These are phyloP conservation scores for Boletus vermiculosoides DNA, from an alignment of 768 basidiomycete species.

Conservation along the genomic window DNA sequence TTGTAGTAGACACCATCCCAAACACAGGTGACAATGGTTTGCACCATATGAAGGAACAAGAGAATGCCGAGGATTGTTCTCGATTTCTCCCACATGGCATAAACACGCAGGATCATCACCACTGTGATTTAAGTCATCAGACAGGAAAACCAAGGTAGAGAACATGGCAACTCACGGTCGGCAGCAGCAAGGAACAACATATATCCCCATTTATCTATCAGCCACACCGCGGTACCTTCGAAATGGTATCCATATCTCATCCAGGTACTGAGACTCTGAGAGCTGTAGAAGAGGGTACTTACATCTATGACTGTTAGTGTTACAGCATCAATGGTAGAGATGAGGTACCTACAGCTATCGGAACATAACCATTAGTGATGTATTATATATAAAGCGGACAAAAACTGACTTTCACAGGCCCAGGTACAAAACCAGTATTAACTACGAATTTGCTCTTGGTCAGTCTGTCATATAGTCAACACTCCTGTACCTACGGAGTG, in stretches of 20 bases:
- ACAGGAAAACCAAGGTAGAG: neutral
- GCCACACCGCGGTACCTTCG: neutral
- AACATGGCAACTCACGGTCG: constrained; percentile 5
- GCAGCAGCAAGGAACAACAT: neutral
- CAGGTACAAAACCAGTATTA: too few relatives aligned
- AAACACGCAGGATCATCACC: constrained; percentile 19
- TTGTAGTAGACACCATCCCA: neutral
- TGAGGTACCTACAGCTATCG: too few relatives aligned
- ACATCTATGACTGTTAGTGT: constrained; percentile 3
- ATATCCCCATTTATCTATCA: neutral
- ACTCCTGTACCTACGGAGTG: too few relatives aligned
- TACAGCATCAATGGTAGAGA: too few relatives aligned
- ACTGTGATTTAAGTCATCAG: constrained; percentile 3
- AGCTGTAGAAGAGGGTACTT: neutral
- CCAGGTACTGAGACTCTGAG: too few relatives aligned
- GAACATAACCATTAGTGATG: too few relatives aligned
- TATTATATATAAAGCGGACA: too few relatives aligned
- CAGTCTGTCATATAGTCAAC: too few relatives aligned
- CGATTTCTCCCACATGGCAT: neutral
- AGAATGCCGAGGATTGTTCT: constrained; percentile 2
- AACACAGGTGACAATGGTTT: neutral
- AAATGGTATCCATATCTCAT: neutral
- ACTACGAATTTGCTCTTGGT: too few relatives aligned
- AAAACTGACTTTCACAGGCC: too few relatives aligned
- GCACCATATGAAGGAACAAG: neutral